Evolutionary conservation across 345 rosid species (phyloP).

Genomic region (Lumnitzera littorea): DNA sequence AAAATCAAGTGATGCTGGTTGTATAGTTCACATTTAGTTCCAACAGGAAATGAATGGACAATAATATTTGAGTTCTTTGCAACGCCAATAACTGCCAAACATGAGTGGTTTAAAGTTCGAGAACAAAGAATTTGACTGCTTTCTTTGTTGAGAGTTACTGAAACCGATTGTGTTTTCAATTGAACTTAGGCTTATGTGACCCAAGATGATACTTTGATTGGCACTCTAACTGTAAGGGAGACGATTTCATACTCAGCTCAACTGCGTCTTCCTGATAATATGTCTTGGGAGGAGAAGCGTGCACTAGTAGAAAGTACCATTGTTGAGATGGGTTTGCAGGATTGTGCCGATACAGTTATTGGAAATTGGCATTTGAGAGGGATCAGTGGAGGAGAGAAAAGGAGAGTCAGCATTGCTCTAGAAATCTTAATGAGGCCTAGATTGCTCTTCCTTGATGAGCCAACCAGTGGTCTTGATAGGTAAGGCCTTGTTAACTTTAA

Average conservation of each 20-base stretch:
- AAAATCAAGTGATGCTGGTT: too few species aligned
- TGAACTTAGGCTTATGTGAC: conserved; percentile 76
- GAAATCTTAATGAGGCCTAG: conserved; percentile 94
- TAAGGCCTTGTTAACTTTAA: not conserved
- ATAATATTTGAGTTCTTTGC: too few species aligned
- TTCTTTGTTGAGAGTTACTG: too few species aligned
- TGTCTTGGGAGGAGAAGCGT: conserved; percentile 74
- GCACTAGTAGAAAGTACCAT: conserved; percentile 79
- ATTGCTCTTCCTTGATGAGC: conserved; percentile 91
- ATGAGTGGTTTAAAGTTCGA: not conserved
- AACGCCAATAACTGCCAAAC: not conserved
- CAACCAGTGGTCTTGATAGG: conserved; percentile 98
- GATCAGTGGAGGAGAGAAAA: conserved; percentile 88
- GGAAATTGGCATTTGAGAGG: conserved; percentile 98
- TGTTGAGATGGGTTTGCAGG: conserved; percentile 91
- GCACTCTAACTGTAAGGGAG: conserved; percentile 90
- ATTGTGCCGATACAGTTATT: conserved; percentile 87
- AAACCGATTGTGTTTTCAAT: not conserved
- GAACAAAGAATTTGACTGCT: too few species aligned
- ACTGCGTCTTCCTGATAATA: conserved; percentile 84
- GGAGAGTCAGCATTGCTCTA: conserved; percentile 90
- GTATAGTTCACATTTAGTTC: too few species aligned
- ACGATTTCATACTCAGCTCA: conserved; percentile 80
- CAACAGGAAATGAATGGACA: too few species aligned
- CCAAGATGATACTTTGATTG: conserved; percentile 94